Evolutionary conservation across 2,329 filamentous ascomycete genomes (phyloP), one percentile per base, ranked within the genome.

Genomic region (Fusarium austroafricanum): DNA sequence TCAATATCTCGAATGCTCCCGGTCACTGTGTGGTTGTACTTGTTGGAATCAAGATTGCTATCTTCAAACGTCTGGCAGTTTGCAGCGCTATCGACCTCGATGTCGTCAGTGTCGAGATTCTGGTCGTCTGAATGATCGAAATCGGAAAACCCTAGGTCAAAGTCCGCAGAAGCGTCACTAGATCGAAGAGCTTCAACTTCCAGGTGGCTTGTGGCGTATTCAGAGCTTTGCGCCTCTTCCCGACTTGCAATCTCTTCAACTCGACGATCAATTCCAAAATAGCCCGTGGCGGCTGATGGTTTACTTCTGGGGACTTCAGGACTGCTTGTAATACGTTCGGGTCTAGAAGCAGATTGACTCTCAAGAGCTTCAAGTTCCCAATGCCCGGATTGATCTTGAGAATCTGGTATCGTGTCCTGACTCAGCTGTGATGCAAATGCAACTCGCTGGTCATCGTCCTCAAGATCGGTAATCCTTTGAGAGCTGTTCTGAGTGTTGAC

Each of bases 321-420:
- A 11, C 29, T 52, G n/a, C 49, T 44, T 42, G 51, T 29, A 21
- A 58, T 40, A 18, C 54, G 57, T 8, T 62, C n/a, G 7, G 35
- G 43, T 38, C 53, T 21, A 28, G 38, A 26, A 50, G 44, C 60
- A 54, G 33, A 31, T 31, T 38, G 52, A 11, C 55, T 44, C 53
- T 45, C 60, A 17, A 37, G 12, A 28, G 56, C 31, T 43, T 55
- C 38, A 44, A 70, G 67, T 6, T 71, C 64, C 57, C 66, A 71
- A 51, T 70, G 71, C 12, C 67, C 71, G n/a, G 75, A 75, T 11
- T 62, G 66, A 33, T 80, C 81, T 60, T 83, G 81, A 1, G 83
- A 84, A 60, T 84, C 82, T 0, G 81, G 81, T 23, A 84, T 80
- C 5, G 79, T 83, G 26, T 68, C 67, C 53, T 77, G 75, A 56